These are phyloP conservation scores for Uncinocarpus reesii DNA, from an alignment of 2,329 filamentous ascomycete species.

Conservation along the genomic window DNA sequence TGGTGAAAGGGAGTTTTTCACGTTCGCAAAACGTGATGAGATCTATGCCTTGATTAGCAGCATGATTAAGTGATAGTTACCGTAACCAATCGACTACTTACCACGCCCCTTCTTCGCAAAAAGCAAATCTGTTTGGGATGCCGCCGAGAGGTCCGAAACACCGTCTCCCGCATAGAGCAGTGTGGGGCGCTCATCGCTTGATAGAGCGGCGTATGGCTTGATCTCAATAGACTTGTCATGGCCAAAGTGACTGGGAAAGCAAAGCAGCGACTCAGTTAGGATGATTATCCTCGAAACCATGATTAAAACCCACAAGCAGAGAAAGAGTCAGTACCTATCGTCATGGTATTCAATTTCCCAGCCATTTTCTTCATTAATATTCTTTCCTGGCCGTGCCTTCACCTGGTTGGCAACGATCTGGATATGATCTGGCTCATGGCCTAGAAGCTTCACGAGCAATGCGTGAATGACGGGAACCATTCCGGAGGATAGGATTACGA, in stretches of 20 bases:
- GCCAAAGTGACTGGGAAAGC: constrained; percentile 49
- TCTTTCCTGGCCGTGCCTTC: constrained; percentile 54
- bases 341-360: constrained; percentile 88
- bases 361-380: constrained; percentile 66
- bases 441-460: constrained; percentile 68
- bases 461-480: constrained; percentile 88
- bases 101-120: constrained; percentile 88
- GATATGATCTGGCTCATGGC: constrained; percentile 65
- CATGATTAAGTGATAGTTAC: background rate
- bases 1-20: too few species aligned
- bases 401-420: constrained; percentile 88
- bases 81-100: constrained; percentile 32
- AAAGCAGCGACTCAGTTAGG: background rate
- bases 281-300: background rate
- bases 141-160: constrained; percentile 83
- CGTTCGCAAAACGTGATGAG: too few species aligned
- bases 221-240: constrained; percentile 95
- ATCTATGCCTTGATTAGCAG: too few species aligned
- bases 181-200: constrained; percentile 57
- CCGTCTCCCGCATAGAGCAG: constrained; percentile 95
- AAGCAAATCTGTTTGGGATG: constrained; percentile 80
- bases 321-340: constrained; percentile 50
- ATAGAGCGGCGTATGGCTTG: constrained; percentile 63
- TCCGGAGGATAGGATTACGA: constrained; percentile 82
- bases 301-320: background rate